Base-by-base conservation (phyloP, 805 yeast species). In the Myxozyma sirexii region DNA sequence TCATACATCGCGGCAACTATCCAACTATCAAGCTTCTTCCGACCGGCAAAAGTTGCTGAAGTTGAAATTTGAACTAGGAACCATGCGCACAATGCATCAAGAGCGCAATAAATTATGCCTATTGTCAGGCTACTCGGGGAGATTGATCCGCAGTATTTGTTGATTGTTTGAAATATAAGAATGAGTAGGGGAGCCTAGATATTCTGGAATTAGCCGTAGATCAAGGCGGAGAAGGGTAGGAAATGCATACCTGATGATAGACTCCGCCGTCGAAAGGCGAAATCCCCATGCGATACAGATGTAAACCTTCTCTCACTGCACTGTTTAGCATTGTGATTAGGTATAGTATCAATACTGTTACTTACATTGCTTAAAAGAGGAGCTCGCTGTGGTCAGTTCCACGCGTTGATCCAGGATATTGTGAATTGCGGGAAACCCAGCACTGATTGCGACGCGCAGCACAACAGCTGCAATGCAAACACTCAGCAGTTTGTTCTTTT, bases 211-310 rank as follows among this genome's bases (percentile, higher is more conserved):
- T 4, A 38, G 19, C 21, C n/a, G 17, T 2, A 2, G 3, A 15
- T 10, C 26, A 13, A 33, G 7, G 4, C 24, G 1, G 8, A 35
- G 23, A 4, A 35, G 15, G 3, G 41, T 8, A 12, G 35, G 13
- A 4, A 5, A 42, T 19, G 2, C 19, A 7, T 49, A 61, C 65
- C 67, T 90, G 96, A 72, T 90, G 93, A 37, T 87, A 86, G 17
- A 91, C 84, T 24, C 96, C 96, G 8, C 97, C 97, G 62, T 83
- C 83, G 69, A 90, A 93, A 7, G 90, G 84, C 48, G 84, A 79
- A 52, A 87, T 76, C 21, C 78, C 79, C 67, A 84, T 80, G 2
- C 77, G 71, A 56, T 83, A 74, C 52, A 88, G 78, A 66, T 81
- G 88, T 10, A 88, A 75, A 12, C 92, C 92, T 70, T 88, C 96